These are phyloP conservation scores for Rhodotorula mucilaginosa DNA, from an alignment of 1,284 basidiomycete species.

Conservation along the genomic window DNA sequence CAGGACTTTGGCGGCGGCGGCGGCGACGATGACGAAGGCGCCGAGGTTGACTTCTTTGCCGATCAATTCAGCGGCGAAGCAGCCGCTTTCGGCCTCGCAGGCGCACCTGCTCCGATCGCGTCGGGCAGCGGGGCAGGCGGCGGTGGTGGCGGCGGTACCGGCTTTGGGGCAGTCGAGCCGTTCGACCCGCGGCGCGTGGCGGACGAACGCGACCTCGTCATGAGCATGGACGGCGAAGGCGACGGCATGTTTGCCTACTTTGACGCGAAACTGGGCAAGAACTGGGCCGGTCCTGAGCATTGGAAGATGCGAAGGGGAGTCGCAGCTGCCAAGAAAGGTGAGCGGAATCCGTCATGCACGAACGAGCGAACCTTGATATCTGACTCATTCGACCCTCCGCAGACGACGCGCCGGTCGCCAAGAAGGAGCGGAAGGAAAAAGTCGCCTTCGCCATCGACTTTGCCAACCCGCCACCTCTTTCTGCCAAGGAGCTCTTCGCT, in stretches of 20 bases:
- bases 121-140: constrained; percentile 9
- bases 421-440: constrained; percentile 58
- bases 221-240: constrained; percentile 61
- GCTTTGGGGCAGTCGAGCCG: constrained; percentile 59
- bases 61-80: constrained; percentile 48
- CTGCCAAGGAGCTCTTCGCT: constrained; percentile 76
- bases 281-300: constrained; percentile 98
- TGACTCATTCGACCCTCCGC: neutral
- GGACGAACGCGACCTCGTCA: constrained; percentile 80
- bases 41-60: constrained; percentile 52
- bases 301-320: constrained; percentile 69
- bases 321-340: constrained; percentile 20
- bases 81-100: constrained; percentile 51
- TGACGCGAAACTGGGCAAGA: constrained; percentile 79
- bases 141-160: constrained; percentile 4
- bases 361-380: neutral
- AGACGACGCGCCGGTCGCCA: neutral
- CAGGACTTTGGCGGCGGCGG: constrained; percentile 52
- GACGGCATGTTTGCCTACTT: constrained; percentile 83
- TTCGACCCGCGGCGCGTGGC: constrained; percentile 72
- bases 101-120: constrained; percentile 42
- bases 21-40: constrained; percentile 42
- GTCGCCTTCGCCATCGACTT: constrained; percentile 89
- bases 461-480: constrained; percentile 58
- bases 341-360: neutral